A percentile compares a stretch with the other conserved stretches of the same genome.
Evolutionary conservation across 495 filamentous ascomycete genomes (phyloP).

Genomic region (Penicillium samsonianum): DNA sequence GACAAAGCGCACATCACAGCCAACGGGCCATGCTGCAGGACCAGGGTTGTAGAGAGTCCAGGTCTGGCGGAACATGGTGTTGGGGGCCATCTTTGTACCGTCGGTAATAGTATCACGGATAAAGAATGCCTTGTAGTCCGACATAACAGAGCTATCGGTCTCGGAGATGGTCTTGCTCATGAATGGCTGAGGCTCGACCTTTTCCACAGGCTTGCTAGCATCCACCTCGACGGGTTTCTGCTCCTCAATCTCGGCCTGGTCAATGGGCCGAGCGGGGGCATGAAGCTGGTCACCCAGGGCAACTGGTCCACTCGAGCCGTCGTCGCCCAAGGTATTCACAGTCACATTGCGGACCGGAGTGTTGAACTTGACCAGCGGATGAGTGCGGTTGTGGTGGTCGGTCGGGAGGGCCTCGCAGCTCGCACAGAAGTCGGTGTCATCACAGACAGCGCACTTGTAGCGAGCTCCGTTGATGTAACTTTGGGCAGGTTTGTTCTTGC

Average conservation of each 20-base stretch:
- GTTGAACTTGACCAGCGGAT: constrained; percentile 97
- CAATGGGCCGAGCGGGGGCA: constrained; percentile 40
- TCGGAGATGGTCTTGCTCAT: background rate
- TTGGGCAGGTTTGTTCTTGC: constrained; percentile 56
- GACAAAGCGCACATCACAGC: constrained; percentile 86
- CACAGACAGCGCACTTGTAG: constrained; percentile 97
- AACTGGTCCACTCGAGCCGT: constrained; percentile 61
- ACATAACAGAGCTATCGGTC: background rate
- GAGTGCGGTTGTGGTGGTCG: constrained; percentile 87
- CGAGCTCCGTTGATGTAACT: constrained; percentile 80
- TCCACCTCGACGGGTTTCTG: constrained; percentile 59
- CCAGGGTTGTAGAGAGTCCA: constrained; percentile 92
- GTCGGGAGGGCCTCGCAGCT: constrained; percentile 85
- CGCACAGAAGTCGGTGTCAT: constrained; percentile 95
- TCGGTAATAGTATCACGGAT: constrained; percentile 76
- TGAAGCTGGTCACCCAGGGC: constrained; percentile 66
- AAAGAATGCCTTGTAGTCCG: constrained; percentile 68
- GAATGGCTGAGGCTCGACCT: background rate
- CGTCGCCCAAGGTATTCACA: constrained; percentile 80
- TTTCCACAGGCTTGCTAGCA: constrained; percentile 52
- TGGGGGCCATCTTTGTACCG: constrained; percentile 67
- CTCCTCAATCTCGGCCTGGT: constrained; percentile 43
- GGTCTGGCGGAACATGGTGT: constrained; percentile 77
- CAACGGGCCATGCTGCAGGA: constrained; percentile 75
- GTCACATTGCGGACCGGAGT: constrained; percentile 86